phyloP scores from a whole-genome alignment of 2,329 filamentous ascomycete species.

The Fusarium metavorans region DNA sequence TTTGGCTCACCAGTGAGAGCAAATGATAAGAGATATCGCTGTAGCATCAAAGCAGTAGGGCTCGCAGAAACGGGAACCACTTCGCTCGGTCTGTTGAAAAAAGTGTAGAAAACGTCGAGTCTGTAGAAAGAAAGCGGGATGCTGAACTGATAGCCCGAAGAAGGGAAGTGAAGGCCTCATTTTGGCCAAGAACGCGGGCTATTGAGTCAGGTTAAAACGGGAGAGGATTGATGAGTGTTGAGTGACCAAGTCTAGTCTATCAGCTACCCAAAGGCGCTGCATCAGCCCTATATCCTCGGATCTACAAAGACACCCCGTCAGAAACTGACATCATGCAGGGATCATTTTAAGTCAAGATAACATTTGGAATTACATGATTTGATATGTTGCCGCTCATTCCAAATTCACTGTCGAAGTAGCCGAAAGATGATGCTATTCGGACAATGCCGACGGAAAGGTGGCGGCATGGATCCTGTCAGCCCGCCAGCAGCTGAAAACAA shows the following conservation, averaged over 20 bases:
- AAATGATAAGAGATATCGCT: neutral
- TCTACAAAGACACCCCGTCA: neutral
- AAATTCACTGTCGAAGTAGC: neutral
- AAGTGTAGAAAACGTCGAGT: neutral
- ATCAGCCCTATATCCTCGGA: neutral
- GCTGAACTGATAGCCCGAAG: neutral
- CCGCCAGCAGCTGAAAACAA: neutral
- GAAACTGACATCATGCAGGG: neutral
- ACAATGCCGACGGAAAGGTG: neutral
- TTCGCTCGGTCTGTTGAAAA: neutral
- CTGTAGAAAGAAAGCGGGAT: neutral
- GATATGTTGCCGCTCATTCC: neutral
- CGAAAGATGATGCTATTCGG: neutral
- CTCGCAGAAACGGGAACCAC: neutral
- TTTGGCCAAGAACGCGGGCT: neutral
- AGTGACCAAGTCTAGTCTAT: neutral
- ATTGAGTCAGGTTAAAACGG: neutral
- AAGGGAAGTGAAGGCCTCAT: neutral
- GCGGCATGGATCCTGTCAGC: neutral
- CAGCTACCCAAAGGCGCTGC: neutral
- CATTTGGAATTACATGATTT: neutral
- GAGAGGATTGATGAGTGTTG: neutral
- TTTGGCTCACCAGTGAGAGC: neutral
- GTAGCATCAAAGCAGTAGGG: neutral
- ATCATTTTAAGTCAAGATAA: neutral